Conservation (phyloP, 805 yeast species). For the Hanseniaspora jakobsenii region DNA sequence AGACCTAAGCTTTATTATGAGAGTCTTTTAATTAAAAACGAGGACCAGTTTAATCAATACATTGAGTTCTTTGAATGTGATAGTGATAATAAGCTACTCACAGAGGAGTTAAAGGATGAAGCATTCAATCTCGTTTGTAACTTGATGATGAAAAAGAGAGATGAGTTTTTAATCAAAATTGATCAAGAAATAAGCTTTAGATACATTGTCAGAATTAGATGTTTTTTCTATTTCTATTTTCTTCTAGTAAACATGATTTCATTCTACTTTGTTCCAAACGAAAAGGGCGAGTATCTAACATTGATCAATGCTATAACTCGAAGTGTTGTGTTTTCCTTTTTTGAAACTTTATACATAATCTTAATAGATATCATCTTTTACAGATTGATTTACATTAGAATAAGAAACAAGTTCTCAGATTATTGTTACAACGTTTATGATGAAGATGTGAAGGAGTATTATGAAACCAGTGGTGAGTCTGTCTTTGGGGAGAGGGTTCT, state of each 20-base stretch:
- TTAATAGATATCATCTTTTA: slow-evolving; percentile 1
- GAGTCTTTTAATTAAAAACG: too few species aligned
- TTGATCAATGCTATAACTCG: background rate
- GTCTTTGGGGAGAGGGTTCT: slow-evolving; percentile 5
- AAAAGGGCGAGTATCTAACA: background rate
- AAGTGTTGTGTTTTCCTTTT: background rate
- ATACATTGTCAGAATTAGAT: background rate
- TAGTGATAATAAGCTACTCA: background rate
- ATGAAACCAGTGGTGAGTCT: background rate
- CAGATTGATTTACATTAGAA: background rate
- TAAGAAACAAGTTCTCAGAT: background rate
- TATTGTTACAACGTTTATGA: slow-evolving; percentile 4
- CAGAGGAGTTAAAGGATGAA: background rate
- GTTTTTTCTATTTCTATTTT: background rate
- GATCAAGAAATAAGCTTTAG: background rate
- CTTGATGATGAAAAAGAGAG: slow-evolving; percentile 2
- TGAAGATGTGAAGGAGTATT: slow-evolving; percentile 6
- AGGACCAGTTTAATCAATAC: slow-evolving; percentile 5
- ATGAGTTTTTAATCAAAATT: background rate
- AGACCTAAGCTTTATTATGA: too few species aligned
- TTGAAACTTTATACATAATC: background rate
- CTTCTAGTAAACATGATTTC: background rate
- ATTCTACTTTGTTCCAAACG: background rate
- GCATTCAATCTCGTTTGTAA: slow-evolving; percentile 4
- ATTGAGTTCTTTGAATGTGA: background rate